Evolutionary conservation across 2,329 filamentous ascomycete species (phyloP).

Genomic region (Pseudogymnoascus sp.): DNA sequence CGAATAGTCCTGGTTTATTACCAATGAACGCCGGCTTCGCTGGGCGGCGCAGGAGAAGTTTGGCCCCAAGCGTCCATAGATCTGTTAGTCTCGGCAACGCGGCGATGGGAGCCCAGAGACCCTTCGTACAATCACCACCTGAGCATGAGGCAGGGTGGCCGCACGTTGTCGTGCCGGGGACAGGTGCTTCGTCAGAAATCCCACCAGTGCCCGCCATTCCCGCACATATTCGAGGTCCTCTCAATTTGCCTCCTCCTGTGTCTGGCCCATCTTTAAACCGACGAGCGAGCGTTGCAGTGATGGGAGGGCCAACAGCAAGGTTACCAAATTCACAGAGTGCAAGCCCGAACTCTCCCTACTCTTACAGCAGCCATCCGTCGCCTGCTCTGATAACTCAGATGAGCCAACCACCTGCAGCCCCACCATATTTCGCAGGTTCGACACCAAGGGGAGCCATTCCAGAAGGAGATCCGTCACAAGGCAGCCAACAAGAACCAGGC

Average conservation of each 20-base stretch:
- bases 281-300: conserved; percentile 26
- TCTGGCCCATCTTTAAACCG: conserved; percentile 29
- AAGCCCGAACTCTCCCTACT: conserved; percentile 40
- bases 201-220: conserved; percentile 35
- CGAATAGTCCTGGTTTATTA: not conserved
- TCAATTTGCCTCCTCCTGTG: conserved; percentile 33
- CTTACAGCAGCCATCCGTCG: conserved; percentile 36
- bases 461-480: conserved; percentile 18
- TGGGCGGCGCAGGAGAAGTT: conserved; percentile 34
- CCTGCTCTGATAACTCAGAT: conserved; percentile 26
- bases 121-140: not conserved
- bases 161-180: conserved; percentile 36
- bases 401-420: conserved; percentile 18
- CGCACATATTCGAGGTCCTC: not conserved
- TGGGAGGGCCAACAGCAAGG: conserved; percentile 29
- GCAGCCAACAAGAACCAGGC: conserved; percentile 26
- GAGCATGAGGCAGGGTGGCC: conserved; percentile 28
- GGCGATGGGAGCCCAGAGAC: conserved; percentile 17
- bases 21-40: not conserved
- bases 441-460: conserved; percentile 22
- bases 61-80: conserved; percentile 52
- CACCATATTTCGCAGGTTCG: conserved; percentile 26
- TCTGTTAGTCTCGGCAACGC: conserved; percentile 42
- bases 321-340: conserved; percentile 30
- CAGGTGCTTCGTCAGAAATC: conserved; percentile 30